Evolutionary conservation across 257 asterid genomes (phyloP).

Genomic region (Gynochthodes officinalis): DNA sequence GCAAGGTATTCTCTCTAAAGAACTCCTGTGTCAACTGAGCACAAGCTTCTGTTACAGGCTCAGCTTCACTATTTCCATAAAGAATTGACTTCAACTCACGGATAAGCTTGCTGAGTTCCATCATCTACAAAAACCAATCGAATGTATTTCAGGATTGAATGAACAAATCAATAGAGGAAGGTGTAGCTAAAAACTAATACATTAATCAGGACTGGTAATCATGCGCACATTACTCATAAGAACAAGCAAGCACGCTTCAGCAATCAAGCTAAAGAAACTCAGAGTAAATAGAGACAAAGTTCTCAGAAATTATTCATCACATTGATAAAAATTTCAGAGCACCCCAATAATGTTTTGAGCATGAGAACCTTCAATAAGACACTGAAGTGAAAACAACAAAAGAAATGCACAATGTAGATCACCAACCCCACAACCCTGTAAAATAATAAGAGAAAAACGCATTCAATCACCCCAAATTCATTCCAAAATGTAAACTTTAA

Average conservation of each 20-base stretch:
- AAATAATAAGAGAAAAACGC: not conserved
- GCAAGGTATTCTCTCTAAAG: slow-evolving; percentile 75
- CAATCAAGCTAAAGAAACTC: not conserved
- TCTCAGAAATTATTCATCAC: not conserved
- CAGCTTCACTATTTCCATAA: slow-evolving; percentile 86
- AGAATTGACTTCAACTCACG: slow-evolving; percentile 69
- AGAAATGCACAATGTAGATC: not conserved
- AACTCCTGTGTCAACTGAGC: slow-evolving; percentile 83
- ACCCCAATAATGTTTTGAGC: not conserved
- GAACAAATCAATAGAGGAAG: not conserved
- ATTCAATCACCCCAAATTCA: not conserved
- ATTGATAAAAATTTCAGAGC: not conserved
- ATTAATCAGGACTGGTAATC: too few relatives aligned
- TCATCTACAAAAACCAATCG: slow-evolving; percentile 43
- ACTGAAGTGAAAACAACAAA: not conserved
- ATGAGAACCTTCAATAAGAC: not conserved
- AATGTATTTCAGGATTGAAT: not conserved
- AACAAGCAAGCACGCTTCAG: not conserved
- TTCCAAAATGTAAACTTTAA: not conserved
- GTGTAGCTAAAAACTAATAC: not conserved
- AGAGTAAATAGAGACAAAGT: not conserved
- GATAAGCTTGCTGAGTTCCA: slow-evolving; percentile 66
- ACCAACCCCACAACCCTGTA: too few relatives aligned
- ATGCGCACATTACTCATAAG: too few relatives aligned
- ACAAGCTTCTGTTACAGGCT: slow-evolving; percentile 86